Evolutionary conservation across 2,329 filamentous ascomycete genomes (phyloP).

Genomic region (Penicillium sp.): DNA sequence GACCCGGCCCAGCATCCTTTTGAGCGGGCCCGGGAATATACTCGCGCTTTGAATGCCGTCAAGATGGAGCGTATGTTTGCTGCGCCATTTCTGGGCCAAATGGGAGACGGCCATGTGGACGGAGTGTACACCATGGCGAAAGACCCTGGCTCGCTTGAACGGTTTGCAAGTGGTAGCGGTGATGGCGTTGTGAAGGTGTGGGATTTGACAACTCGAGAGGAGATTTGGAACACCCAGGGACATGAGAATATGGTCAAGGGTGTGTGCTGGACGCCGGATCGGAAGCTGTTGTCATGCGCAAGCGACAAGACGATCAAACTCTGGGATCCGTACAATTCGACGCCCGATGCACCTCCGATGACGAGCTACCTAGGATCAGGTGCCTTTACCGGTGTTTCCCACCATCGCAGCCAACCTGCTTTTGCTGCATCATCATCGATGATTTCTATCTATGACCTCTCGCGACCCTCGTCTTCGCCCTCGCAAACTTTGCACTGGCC

Average conservation of each 20-base stretch:
- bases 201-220: constrained; percentile 70
- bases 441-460: constrained; percentile 86
- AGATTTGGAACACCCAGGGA: constrained; percentile 74
- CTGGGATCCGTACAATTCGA: constrained; percentile 80
- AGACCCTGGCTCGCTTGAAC: constrained; percentile 69
- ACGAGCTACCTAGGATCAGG: constrained; percentile 80
- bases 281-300: constrained; percentile 81
- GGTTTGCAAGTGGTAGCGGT: constrained; percentile 78
- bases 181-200: constrained; percentile 94
- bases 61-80: constrained; percentile 94
- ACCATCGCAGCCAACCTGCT: constrained; percentile 72
- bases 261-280: constrained; percentile 81
- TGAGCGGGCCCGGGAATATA: constrained; percentile 84
- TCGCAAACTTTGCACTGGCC: constrained; percentile 85
- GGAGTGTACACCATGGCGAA: constrained; percentile 80
- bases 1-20: constrained; percentile 87
- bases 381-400: constrained; percentile 78
- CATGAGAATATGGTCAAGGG: constrained; percentile 95
- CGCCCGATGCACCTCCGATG: constrained; percentile 65
- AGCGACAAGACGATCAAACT: constrained; percentile 84
- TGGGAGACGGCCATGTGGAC: constrained; percentile 88
- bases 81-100: constrained; percentile 76
- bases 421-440: constrained; percentile 74
- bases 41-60: constrained; percentile 73
- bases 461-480: constrained; percentile 70